Evolutionary conservation across 768 basidiomycete species (phyloP).

Genomic region (Boletus pseudo-olivaceus): DNA sequence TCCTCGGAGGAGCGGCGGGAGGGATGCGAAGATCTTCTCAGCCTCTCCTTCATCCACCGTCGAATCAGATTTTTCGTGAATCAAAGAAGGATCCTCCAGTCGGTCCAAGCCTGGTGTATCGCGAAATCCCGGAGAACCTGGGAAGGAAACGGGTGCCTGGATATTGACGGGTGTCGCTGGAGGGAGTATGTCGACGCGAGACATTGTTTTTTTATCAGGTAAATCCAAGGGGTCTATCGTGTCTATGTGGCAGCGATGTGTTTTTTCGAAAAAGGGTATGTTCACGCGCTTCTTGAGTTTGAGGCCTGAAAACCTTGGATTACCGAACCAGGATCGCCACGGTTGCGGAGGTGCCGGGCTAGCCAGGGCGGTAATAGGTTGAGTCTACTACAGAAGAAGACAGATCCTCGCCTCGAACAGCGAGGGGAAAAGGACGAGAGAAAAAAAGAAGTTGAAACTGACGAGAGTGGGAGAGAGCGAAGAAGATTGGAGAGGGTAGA

Average conservation of each 20-base stretch:
- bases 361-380: conserved; percentile 50
- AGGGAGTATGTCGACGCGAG: conserved; percentile 50
- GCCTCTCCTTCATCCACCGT: conserved; percentile 31
- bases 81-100: conserved; percentile 7
- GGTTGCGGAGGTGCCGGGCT: conserved; percentile 60
- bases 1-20: conserved; percentile 66
- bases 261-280: conserved; percentile 26
- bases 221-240: conserved; percentile 19
- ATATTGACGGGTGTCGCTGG: conserved; percentile 28
- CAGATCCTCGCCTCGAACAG: conserved; percentile 65
- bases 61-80: conserved; percentile 50
- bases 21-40: conserved; percentile 51
- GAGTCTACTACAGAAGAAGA: conserved; percentile 55
- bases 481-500: conserved; percentile 5
- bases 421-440: conserved; percentile 54
- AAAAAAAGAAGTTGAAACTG: conserved; percentile 17
- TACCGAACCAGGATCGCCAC: conserved; percentile 78
- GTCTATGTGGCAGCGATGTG: conserved; percentile 24
- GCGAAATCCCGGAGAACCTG: conserved; percentile 22
- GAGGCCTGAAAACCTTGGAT: conserved; percentile 41
- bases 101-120: conserved; percentile 20
- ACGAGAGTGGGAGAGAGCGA: conserved; percentile 9
- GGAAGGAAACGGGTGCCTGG: conserved; percentile 30
- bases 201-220: conserved; percentile 44
- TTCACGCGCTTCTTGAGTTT: conserved; percentile 23